phyloP scores from a whole-genome alignment of 2,329 filamentous ascomycete species.

The Hawksworthiomyces lignivorus region DNA sequence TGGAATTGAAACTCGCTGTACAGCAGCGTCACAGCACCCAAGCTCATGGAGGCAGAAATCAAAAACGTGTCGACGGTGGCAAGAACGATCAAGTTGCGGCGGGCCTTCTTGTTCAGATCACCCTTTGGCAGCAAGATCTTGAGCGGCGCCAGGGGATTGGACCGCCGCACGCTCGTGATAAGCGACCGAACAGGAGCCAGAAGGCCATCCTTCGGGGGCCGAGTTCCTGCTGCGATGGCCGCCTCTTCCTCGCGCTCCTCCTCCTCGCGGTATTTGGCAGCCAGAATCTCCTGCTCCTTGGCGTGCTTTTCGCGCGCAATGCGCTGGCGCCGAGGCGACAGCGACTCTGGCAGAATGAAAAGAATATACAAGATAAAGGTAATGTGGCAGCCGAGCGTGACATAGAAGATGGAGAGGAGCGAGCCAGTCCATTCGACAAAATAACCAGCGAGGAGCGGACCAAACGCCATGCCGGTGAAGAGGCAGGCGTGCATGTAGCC shows the following conservation, averaged over 20 bases:
- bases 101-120: constrained; percentile 52
- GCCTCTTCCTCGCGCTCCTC: constrained; percentile 8
- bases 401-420: constrained; percentile 77
- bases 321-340: constrained; percentile 64
- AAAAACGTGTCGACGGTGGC: constrained; percentile 74
- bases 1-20: constrained; percentile 75
- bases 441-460: constrained; percentile 73
- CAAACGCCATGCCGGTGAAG: constrained; percentile 81
- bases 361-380: constrained; percentile 66
- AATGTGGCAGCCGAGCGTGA: constrained; percentile 63
- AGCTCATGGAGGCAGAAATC: constrained; percentile 74
- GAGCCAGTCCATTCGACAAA: constrained; percentile 69
- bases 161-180: constrained; percentile 31
- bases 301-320: constrained; percentile 62
- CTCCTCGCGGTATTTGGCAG: constrained; percentile 17
- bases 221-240: constrained; percentile 7
- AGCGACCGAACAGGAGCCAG: constrained; percentile 16
- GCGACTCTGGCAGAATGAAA: constrained; percentile 73
- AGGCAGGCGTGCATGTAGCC: constrained; percentile 86
- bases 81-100: constrained; percentile 75
- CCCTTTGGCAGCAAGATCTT: constrained; percentile 69
- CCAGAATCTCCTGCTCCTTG: constrained; percentile 33
- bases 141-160: constrained; percentile 70
- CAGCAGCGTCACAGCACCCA: constrained; percentile 71
- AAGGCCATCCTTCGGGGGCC: constrained; percentile 11